Percentiles rank a stretch among this genome's conserved stretches.
phyloP scores from a whole-genome alignment of 495 filamentous ascomycete species.

The Aspergillus steynii region DNA sequence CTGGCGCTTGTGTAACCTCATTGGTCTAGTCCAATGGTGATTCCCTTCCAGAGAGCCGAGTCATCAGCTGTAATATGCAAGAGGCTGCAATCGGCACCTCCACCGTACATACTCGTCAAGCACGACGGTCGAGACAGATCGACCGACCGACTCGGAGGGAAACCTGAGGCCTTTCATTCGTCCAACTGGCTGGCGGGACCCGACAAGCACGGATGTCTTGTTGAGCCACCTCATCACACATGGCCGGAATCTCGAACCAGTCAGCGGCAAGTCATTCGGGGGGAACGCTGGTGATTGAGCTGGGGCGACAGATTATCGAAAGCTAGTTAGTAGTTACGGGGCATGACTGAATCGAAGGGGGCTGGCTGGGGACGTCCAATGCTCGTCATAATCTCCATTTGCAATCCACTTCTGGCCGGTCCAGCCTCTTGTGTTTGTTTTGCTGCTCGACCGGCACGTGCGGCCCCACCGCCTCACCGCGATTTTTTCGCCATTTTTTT shows the following conservation, averaged over 20 bases:
- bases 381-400: not conserved
- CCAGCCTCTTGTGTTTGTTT: constrained; percentile 24
- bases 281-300: not conserved
- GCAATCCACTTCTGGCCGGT: not conserved
- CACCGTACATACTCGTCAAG: not conserved
- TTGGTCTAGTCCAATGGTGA: not conserved
- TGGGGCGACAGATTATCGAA: not conserved
- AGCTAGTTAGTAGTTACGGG: too few species aligned
- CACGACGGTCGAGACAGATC: not conserved
- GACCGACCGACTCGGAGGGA: not conserved
- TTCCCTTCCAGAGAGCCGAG: not conserved
- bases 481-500: constrained; percentile 29
- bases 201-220: not conserved
- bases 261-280: not conserved
- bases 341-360: too few species aligned
- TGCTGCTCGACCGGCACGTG: constrained; percentile 27
- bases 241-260: not conserved
- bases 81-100: not conserved
- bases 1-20: not conserved
- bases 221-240: not conserved
- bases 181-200: not conserved
- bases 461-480: constrained; percentile 38
- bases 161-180: not conserved
- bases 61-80: not conserved
- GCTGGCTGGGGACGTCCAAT: not conserved